Evolutionary conservation across 2,329 filamentous ascomycete genomes (phyloP), one percentile per base, ranked within the genome.

Genomic region (Ophiostoma tasmaniense): DNA sequence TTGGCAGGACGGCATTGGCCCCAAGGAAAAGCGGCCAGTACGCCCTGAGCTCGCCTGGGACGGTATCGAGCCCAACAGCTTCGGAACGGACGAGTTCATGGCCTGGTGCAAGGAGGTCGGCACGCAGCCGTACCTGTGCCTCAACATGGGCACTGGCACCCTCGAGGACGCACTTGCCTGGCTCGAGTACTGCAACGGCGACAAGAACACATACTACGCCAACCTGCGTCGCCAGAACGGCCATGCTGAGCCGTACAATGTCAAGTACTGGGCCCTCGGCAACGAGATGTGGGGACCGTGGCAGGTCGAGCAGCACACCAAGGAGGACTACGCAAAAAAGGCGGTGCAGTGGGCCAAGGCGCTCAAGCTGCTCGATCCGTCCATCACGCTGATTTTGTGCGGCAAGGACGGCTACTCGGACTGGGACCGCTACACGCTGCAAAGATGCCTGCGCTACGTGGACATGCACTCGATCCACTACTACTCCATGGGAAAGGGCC

Each of bases 1-100:
- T 80, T 95, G 92, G 91, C 82, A 88, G 66, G 91, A 95, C 77
- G 91, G 91, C 11, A 83, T 96, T 72, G 91, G 92, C 1, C 91
- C 91, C 0, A 84, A 81, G 71, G 89, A 92, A 28, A 81, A 88
- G 74, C 83, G 92, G 64, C 90, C 90, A 3, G 76, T 72, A 71
- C 74, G 89, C 73, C 89, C 88, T 1, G 91, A 95, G 75, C 83
- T 95, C 67, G 91, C 91, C 5, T 95, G 91, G 92, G 81, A 90
- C 25, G 90, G 89, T 42, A 85, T 85, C 1, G 92, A 95, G 80
- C 86, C 83, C 35, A 95, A 95, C 76, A 82, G 89, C 71, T 93
- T 95, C 75, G 91, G 91, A 69, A 95, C 91, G 0, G 90, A 95
- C 77, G 92, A 95, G 80, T 95, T 95, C 78, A 86, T 95, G 84